Evolutionary conservation across 805 yeast genomes (phyloP), one percentile per base, ranked within the genome.

Genomic region (Zygoascus biomembranicola): DNA sequence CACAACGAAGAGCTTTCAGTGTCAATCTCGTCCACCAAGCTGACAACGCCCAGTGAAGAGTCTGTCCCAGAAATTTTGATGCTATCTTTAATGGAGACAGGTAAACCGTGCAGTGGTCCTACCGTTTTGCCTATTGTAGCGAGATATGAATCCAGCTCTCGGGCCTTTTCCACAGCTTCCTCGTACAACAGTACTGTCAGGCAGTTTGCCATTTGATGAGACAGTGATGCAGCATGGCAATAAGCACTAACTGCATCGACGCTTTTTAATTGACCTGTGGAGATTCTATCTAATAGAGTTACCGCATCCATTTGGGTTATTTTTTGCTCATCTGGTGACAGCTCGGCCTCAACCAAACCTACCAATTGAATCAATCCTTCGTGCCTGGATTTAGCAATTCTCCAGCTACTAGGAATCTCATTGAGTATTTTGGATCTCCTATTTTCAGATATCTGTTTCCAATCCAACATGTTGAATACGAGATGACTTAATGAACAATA

Each of bases 51-150:
- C 58, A 77, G 66, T 9, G 79, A 64, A 2, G 84, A 70, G 14
- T 76, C 77, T 20, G 72, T 69, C 2, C 82, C 84, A 47, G 67
- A 66, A 50, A 80, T 59, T 53, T 75, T 71, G 50, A 76, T 65
- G 51, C 72, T 71, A 55, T 78, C 82, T 60, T 82, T 82, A 49
- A 82, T 69, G 0, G 85, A 79, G 31, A 82, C 69, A 2, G 88
- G 88, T 39, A 83, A 67, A 2, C 88, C 88, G 59, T 83, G 87
- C 45, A 83, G 72, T 1, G 85, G 82, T 32, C 87, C 87, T 32
- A 78, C 62, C 5, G 37, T 37, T 26, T 26, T 45, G 11, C 32
- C 32, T n/a, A 6, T 16, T 10, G 14, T 5, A 9, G 32, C 32
- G 8, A 45, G 78, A 62, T 76, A 74, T 16, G 72, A 76, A 61